Evolutionary conservation across 371 early-diverging fungal species (phyloP), one percentile per base, ranked within the genome.

Genomic region (Mucor piriformis): DNA sequence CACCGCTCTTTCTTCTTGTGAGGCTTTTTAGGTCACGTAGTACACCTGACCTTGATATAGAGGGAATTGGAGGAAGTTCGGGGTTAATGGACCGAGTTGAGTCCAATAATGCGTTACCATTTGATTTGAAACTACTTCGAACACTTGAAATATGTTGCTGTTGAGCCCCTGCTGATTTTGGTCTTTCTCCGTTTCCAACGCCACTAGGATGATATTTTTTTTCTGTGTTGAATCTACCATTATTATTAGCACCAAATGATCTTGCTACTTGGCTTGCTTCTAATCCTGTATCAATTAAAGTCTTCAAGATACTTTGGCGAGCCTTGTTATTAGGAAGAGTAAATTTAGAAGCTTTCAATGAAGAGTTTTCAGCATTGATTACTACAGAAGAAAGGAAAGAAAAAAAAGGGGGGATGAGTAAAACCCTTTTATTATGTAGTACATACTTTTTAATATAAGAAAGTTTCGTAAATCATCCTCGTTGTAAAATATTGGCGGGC

Each of bases 361-460:
- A 85, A 1, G 89, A 85, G 58, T 88, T 85, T 61, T 91, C 91
- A 11, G 83, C 92, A 60, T 89, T 91, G 7, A 92, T 79, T 60
- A 88, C 89, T 38, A 58, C 24, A 18, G 27, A 42, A 18, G 18
- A 42, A 42, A 18, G 0, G 33, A 11, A 42, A 16, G 16, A 11
- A 42, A 3, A 21, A 12, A 29, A n/a, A n/a, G n/a, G n/a, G n/a
- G n/a, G n/a, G n/a, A n/a, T n/a, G n/a, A 2, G 8, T 34, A 12
- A 15, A 11, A 15, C 18, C 11, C 7, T 47, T 16, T 3, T 15
- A 23, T 46, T 46, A 24, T 21, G 3, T 25, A 18, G 2, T 24
- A 44, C 35, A 54, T 72, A 76, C 79, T 35, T 67, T 89, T 90
- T 29, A 79, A 73, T 8, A 89, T 38, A 1, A 92, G 57, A 53